Conservation (phyloP, 2,329 filamentous ascomycete genomes). For the Neofusicoccum sp. region DNA sequence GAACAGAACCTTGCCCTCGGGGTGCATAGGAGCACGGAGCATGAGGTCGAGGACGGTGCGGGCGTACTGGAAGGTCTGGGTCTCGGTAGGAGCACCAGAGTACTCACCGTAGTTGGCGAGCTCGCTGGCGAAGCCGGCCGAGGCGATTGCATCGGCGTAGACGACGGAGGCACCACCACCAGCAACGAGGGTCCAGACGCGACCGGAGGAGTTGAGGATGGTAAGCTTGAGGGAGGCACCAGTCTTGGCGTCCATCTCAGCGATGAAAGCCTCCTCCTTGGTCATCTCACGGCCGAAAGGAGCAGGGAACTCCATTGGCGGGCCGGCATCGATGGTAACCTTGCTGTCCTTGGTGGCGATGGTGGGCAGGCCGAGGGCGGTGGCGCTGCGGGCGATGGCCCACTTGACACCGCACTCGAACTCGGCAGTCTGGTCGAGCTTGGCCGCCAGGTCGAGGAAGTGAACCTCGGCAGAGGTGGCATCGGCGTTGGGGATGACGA, state of each 20-base stretch:
- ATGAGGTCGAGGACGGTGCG: slow-evolving; percentile 96
- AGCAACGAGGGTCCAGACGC: slow-evolving; percentile 97
- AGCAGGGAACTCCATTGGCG: slow-evolving; percentile 98
- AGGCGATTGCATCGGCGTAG: slow-evolving; percentile 98
- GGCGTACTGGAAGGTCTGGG: slow-evolving; percentile 98
- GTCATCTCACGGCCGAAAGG: slow-evolving; percentile 97
- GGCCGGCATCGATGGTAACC: slow-evolving; percentile 92
- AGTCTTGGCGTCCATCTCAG: slow-evolving; percentile 98
- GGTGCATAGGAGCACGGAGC: slow-evolving; percentile 82
- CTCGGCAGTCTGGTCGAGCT: slow-evolving; percentile 98
- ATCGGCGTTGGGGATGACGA: slow-evolving; percentile 93
- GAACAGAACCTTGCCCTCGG: slow-evolving; percentile 97
- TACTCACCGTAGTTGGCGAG: slow-evolving; percentile 99
- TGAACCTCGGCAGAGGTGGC: slow-evolving; percentile 91
- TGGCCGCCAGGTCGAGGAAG: slow-evolving; percentile 98
- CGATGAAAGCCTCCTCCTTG: slow-evolving; percentile 99
- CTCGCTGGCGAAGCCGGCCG: slow-evolving; percentile 90
- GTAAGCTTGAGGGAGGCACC: slow-evolving; percentile 98
- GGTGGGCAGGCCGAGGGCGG: slow-evolving; percentile 80
- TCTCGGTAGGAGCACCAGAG: slow-evolving; percentile 97
- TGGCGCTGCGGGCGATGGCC: slow-evolving; percentile 91
- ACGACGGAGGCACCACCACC: slow-evolving; percentile 99
- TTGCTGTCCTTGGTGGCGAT: slow-evolving; percentile 65
- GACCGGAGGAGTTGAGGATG: slow-evolving; percentile 86
- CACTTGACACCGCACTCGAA: slow-evolving; percentile 99